phyloP scores from a whole-genome alignment of 1,139 yeast species.

The Pichia sp. region DNA sequence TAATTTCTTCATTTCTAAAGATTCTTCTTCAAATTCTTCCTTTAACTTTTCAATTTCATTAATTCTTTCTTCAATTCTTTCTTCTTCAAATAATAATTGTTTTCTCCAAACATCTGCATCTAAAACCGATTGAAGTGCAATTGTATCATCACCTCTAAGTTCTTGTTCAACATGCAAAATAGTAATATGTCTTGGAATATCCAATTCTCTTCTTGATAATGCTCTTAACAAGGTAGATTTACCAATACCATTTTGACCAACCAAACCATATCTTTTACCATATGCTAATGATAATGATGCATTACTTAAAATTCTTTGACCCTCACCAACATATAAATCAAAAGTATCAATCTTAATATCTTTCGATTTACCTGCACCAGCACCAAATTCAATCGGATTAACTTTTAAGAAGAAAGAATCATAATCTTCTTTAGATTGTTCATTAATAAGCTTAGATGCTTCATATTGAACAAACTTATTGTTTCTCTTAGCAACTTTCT shows the following conservation, averaged over 20 bases:
- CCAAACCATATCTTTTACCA: slow-evolving; percentile 94
- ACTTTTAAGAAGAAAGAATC: slow-evolving; percentile 93
- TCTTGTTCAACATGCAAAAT: slow-evolving; percentile 97
- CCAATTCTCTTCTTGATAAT: slow-evolving; percentile 83
- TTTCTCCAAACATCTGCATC: slow-evolving; percentile 99
- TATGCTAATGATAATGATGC: slow-evolving; percentile 80
- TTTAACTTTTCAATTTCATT: slow-evolving; percentile 66
- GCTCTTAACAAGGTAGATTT: slow-evolving; percentile 91
- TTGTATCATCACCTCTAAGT: slow-evolving; percentile 83
- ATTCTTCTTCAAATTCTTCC: slow-evolving; percentile 73
- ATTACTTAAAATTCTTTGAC: slow-evolving; percentile 85
- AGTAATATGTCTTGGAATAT: slow-evolving; percentile 90
- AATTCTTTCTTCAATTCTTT: slow-evolving; percentile 65
- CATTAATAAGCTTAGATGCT: slow-evolving; percentile 79
- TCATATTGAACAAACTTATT: slow-evolving; percentile 85
- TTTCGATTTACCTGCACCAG: slow-evolving; percentile 89
- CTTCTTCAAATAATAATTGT: slow-evolving; percentile 71
- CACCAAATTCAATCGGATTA: slow-evolving; percentile 88
- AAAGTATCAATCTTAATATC: slow-evolving; percentile 90
- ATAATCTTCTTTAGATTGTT: slow-evolving; percentile 62
- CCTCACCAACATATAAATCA: slow-evolving; percentile 92
- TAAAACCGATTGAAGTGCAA: slow-evolving; percentile 85
- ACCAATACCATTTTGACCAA: slow-evolving; percentile 99
- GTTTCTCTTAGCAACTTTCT: slow-evolving; percentile 90
- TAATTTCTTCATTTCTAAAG: slow-evolving; percentile 68